phyloP scores from a whole-genome alignment of 371 early-diverging fungal species.

The Lichtheimia hyalospora region DNA sequence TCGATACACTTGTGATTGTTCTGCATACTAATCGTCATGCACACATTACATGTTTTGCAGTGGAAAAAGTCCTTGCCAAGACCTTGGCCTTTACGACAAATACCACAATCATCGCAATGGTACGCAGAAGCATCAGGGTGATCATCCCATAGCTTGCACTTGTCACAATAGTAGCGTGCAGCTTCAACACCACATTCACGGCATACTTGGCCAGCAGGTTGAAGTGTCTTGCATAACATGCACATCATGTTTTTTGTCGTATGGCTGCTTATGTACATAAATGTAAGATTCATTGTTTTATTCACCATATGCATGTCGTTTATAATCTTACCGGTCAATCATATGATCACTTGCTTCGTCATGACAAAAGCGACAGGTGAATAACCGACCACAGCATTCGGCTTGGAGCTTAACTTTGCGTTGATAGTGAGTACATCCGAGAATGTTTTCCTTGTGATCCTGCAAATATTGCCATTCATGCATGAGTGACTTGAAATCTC shows the following conservation, averaged over 20 bases:
- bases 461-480: constrained; percentile 8
- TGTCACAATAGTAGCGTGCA: constrained; percentile 87
- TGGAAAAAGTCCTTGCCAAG: constrained; percentile 86
- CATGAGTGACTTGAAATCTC: no score
- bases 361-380: constrained; percentile 95
- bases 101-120: constrained; percentile 91
- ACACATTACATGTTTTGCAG: constrained; percentile 92
- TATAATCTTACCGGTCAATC: constrained; percentile 71
- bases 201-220: constrained; percentile 80
- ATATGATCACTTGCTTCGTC: constrained; percentile 85
- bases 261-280: constrained; percentile 33
- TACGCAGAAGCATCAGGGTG: constrained; percentile 77
- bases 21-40: constrained; percentile 76
- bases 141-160: constrained; percentile 94
- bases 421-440: constrained; percentile 95
- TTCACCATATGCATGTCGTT: neutral
- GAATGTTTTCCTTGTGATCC: constrained; percentile 49
- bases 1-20: constrained; percentile 92
- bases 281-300: neutral
- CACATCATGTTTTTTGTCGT: constrained; percentile 89
- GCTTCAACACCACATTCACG: constrained; percentile 61
- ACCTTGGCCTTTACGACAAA: constrained; percentile 89
- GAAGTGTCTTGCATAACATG: constrained; percentile 85
- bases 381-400: constrained; percentile 89
- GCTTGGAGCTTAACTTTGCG: constrained; percentile 85